Percentiles rank a stretch among this genome's conserved stretches.
Evolutionary conservation across 2,329 filamentous ascomycete species (phyloP).

Genomic region (Aspergillus unguis): DNA sequence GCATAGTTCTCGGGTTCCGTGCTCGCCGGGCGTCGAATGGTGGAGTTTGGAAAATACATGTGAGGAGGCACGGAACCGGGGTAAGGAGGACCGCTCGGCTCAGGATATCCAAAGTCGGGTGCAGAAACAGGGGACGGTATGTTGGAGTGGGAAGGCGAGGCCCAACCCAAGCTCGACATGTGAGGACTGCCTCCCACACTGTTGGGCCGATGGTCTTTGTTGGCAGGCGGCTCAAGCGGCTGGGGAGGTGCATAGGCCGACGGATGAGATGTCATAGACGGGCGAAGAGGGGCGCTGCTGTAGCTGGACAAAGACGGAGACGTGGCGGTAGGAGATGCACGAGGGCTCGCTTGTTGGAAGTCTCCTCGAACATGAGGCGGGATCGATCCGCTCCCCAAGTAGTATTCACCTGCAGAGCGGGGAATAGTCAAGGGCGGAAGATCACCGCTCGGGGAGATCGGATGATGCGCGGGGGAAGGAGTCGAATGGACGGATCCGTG

Average conservation of each 20-base stretch:
- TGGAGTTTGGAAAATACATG: conserved; percentile 69
- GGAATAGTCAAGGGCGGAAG: conserved; percentile 68
- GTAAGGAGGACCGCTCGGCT: conserved; percentile 58
- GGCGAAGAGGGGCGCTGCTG: conserved; percentile 50
- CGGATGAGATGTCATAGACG: conserved; percentile 78
- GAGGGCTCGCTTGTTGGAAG: conserved; percentile 67
- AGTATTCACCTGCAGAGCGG: conserved; percentile 68
- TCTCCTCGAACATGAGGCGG: conserved; percentile 78
- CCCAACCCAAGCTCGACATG: conserved; percentile 78
- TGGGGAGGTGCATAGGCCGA: conserved; percentile 76
- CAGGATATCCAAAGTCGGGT: conserved; percentile 81
- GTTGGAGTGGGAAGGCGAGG: conserved; percentile 72
- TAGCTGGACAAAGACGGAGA: conserved; percentile 64
- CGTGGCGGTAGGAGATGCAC: conserved; percentile 59
- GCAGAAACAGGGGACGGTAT: conserved; percentile 66
- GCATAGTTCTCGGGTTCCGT: conserved; percentile 68
- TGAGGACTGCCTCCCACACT: conserved; percentile 84
- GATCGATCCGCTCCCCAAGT: conserved; percentile 74
- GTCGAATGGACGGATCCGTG: conserved; percentile 56
- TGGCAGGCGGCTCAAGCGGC: conserved; percentile 76
- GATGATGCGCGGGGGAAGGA: conserved; percentile 76
- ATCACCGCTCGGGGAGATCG: conserved; percentile 73
- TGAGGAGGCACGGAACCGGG: conserved; percentile 50
- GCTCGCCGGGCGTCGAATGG: conserved; percentile 70
- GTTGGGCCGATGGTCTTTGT: conserved; percentile 68